Evolutionary conservation across 2,329 filamentous ascomycete species (phyloP).

Genomic region (Fusarium setosum): DNA sequence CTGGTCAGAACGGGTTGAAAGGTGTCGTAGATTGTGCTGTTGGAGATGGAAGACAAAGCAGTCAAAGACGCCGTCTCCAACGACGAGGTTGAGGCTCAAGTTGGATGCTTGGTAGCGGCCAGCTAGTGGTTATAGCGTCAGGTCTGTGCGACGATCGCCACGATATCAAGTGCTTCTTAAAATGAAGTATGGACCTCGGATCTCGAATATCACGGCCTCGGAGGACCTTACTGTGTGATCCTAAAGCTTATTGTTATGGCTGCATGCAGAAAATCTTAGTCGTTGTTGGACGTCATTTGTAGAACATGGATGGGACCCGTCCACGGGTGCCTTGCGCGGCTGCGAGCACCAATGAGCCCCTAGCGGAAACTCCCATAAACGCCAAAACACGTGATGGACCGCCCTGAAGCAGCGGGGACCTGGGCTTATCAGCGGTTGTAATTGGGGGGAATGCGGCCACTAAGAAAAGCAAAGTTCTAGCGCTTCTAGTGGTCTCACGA

Average conservation of each 20-base stretch:
- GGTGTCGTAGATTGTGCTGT: neutral
- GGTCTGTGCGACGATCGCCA: constrained; percentile 10
- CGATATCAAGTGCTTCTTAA: neutral
- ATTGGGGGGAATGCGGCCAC: constrained; percentile 13
- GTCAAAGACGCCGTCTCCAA: neutral
- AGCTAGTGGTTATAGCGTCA: constrained; percentile 9
- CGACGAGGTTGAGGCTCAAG: constrained; percentile 15
- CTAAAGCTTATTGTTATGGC: constrained; percentile 2
- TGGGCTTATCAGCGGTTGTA: constrained; percentile 2
- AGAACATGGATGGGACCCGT: constrained; percentile 5
- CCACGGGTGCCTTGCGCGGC: constrained; percentile 30
- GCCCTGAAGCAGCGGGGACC: neutral
- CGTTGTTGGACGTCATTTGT: constrained; percentile 28
- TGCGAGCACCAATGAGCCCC: constrained; percentile 20
- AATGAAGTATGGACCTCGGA: constrained; percentile 4
- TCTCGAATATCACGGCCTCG: neutral
- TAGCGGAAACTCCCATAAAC: constrained; percentile 15
- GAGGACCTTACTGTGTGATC: neutral
- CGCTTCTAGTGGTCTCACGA: constrained; percentile 26
- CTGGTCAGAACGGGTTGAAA: neutral
- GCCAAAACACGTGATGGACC: constrained; percentile 39
- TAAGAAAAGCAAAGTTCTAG: constrained; percentile 23
- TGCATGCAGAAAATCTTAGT: constrained; percentile 7
- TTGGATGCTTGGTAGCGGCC: constrained; percentile 13
- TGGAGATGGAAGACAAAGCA: neutral